These are phyloP conservation scores for Aspergillus latus DNA, from an alignment of 2,329 filamentous ascomycete species.

Conservation along the genomic window DNA sequence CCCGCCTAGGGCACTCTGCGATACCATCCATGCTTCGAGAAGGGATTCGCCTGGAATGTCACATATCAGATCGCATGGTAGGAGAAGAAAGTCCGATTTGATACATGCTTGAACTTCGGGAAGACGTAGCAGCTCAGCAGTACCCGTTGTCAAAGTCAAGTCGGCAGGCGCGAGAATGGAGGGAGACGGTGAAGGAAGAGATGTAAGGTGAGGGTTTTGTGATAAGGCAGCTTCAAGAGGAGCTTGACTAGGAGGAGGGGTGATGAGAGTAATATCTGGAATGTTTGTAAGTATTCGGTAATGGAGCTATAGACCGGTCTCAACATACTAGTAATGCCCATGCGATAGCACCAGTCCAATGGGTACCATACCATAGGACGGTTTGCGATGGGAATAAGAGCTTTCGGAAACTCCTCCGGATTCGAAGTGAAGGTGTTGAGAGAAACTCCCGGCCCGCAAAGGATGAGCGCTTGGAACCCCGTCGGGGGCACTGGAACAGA, in stretches of 20 bases:
- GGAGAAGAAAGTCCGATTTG: constrained; percentile 80
- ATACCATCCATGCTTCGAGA: constrained; percentile 88
- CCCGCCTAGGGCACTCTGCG: constrained; percentile 67
- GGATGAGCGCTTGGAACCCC: constrained; percentile 51
- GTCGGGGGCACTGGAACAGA: constrained; percentile 55
- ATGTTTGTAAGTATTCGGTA: constrained; percentile 3
- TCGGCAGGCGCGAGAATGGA: constrained; percentile 76
- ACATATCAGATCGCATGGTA: constrained; percentile 92
- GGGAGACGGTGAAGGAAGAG: constrained; percentile 49
- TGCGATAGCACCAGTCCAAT: constrained; percentile 51
- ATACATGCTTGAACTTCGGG: constrained; percentile 78
- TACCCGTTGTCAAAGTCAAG: constrained; percentile 81
- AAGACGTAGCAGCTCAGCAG: constrained; percentile 81
- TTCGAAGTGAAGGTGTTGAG: constrained; percentile 53
- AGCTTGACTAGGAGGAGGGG: constrained; percentile 44
- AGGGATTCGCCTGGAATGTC: constrained; percentile 81
- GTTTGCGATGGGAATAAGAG: constrained; percentile 52
- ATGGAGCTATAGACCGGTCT: not conserved
- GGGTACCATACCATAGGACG: constrained; percentile 53
- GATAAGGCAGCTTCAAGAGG: constrained; percentile 49
- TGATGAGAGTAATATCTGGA: constrained; percentile 50
- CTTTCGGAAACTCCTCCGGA: constrained; percentile 50
- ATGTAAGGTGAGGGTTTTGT: constrained; percentile 52
- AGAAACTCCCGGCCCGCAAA: constrained; percentile 51
- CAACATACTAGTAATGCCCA: constrained; percentile 47